Evolutionary conservation across 352 stramenopile genomes (phyloP).

Genomic region (Globisporangium uncinulatum): DNA sequence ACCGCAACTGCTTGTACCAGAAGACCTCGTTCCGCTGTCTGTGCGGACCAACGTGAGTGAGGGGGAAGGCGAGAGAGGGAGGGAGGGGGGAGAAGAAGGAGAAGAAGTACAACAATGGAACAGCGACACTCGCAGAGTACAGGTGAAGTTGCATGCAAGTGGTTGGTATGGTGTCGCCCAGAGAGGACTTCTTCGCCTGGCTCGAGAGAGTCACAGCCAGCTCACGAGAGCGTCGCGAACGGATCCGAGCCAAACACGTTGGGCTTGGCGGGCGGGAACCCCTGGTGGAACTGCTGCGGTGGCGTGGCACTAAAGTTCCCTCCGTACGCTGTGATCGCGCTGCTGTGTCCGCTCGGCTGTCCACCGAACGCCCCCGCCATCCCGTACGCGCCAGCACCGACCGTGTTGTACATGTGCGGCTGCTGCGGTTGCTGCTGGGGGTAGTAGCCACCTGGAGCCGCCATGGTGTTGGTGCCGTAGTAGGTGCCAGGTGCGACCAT

Average conservation of each 20-base stretch:
- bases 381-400: constrained; percentile 13
- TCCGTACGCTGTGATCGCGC: constrained; percentile 13
- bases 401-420: constrained; percentile 32
- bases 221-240: constrained; percentile 57
- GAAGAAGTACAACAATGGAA: no score
- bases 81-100: not conserved
- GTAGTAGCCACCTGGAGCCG: constrained; percentile 17
- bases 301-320: constrained; percentile 17
- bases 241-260: constrained; percentile 35
- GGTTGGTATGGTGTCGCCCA: not conserved
- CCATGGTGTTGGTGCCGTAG: constrained; percentile 14
- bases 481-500: constrained; percentile 13
- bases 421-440: constrained; percentile 21
- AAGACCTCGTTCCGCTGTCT: constrained; percentile 58
- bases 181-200: not conserved
- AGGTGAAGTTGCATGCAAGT: not conserved
- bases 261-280: constrained; percentile 16
- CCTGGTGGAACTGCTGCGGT: constrained; percentile 36
- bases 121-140: no score
- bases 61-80: not conserved
- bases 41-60: constrained; percentile 51
- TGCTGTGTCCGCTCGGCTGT: constrained; percentile 4
- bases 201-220: not conserved
- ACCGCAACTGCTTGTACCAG: constrained; percentile 70
- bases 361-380: constrained; percentile 17